Evolutionary conservation across 768 basidiomycete genomes (phyloP).

Genomic region (Kwoniella newhampshirensis): DNA sequence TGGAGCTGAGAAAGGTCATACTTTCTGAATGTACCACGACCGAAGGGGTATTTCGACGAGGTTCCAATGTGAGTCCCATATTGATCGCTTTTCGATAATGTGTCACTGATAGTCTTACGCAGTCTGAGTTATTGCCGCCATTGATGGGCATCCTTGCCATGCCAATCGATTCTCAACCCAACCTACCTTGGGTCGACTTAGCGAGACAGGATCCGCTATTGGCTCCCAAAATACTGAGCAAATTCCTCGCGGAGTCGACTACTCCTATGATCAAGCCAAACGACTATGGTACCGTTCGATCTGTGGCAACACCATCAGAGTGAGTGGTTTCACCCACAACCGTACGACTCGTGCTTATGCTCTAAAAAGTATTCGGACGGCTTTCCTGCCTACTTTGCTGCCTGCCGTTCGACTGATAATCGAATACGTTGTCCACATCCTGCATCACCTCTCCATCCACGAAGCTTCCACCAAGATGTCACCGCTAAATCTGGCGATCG

Average conservation of each 20-base stretch:
- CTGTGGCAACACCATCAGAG: conserved; percentile 12
- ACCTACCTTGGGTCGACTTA: conserved; percentile 35
- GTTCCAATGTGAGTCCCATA: conserved; percentile 32
- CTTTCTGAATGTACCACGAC: conserved; percentile 21
- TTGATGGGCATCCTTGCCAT: conserved; percentile 27
- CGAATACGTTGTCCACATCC: conserved; percentile 11
- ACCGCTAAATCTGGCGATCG: conserved; percentile 31
- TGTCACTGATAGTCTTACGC: neutral
- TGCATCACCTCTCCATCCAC: conserved; percentile 24
- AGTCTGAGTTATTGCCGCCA: conserved; percentile 27
- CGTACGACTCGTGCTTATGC: conserved; percentile 1
- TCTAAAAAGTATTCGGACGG: conserved; percentile 12
- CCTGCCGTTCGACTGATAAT: conserved; percentile 7
- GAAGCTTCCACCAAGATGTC: conserved; percentile 33
- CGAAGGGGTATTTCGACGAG: conserved; percentile 39
- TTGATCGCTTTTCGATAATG: neutral
- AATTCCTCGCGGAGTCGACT: conserved; percentile 16
- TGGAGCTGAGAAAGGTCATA: conserved; percentile 28
- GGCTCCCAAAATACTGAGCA: conserved; percentile 33
- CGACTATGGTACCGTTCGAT: conserved; percentile 25
- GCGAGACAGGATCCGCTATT: conserved; percentile 34
- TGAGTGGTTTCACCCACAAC: conserved; percentile 12
- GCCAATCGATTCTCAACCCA: conserved; percentile 26
- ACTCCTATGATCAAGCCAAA: conserved; percentile 20
- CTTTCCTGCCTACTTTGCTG: conserved; percentile 21